Evolutionary conservation across 1,284 basidiomycete genomes (phyloP).

Genomic region (Ganoderma multipileum): DNA sequence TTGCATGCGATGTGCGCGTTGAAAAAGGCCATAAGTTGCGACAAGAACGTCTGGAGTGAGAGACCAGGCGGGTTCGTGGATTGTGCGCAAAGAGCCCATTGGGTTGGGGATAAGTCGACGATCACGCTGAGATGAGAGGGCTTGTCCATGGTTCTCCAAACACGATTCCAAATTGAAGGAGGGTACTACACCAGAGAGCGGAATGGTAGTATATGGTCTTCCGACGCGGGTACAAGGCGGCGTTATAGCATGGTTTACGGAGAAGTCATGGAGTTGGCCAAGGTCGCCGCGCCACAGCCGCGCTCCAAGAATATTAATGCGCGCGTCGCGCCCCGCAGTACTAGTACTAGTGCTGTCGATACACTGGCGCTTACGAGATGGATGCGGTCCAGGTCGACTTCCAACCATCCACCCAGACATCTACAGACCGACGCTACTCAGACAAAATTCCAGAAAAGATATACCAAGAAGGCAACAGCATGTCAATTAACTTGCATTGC

Average conservation of each 20-base stretch:
- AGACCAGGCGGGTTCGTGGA: slow-evolving; percentile 57
- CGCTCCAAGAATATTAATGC: background rate
- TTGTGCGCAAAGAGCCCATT: slow-evolving; percentile 76
- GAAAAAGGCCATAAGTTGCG: slow-evolving; percentile 87
- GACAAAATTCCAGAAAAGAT: background rate
- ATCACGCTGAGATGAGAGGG: slow-evolving; percentile 82
- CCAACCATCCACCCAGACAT: background rate
- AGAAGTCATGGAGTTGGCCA: slow-evolving; percentile 1
- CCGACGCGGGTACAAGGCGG: background rate
- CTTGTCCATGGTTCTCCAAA: slow-evolving; percentile 48
- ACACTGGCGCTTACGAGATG: background rate
- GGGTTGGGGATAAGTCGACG: slow-evolving; percentile 81
- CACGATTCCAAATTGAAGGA: background rate
- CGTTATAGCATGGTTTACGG: background rate
- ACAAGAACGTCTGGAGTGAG: slow-evolving; percentile 71
- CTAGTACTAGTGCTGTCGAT: background rate
- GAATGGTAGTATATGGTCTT: background rate
- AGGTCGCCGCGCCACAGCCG: slow-evolving; percentile 12
- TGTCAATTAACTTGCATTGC: background rate
- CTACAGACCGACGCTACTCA: background rate
- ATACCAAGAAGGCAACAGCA: background rate
- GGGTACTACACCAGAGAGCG: background rate
- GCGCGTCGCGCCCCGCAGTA: background rate
- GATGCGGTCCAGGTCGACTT: background rate
- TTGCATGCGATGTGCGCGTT: slow-evolving; percentile 92